Conservation (phyloP, 768 basidiomycete genomes). For the Sarcomyxa edulis region DNA sequence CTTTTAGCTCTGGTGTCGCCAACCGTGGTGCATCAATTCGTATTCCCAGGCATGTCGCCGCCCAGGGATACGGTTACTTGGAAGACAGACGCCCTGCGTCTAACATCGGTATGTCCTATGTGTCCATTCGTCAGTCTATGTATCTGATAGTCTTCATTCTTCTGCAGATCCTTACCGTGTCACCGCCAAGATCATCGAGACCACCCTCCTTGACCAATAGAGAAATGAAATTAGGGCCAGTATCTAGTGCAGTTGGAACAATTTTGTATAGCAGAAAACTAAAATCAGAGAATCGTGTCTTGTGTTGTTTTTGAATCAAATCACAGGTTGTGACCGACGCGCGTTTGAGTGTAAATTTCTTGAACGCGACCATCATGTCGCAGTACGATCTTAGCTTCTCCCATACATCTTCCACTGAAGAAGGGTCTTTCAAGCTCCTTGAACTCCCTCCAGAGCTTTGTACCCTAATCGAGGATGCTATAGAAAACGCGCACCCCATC, state of each 20-base stretch:
- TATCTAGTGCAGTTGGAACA: not conserved
- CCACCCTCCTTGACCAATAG: conserved; percentile 68
- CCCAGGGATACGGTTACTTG: conserved; percentile 91
- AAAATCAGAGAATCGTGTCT: no score
- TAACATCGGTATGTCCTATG: conserved; percentile 73
- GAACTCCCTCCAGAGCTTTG: conserved; percentile 72
- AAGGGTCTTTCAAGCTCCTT: conserved; percentile 59
- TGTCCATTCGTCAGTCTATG: not conserved
- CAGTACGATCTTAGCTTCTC: conserved; percentile 52
- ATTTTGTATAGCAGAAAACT: not conserved
- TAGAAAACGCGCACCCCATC: conserved; percentile 23
- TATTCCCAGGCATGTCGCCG: conserved; percentile 89
- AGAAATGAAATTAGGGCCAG: no score
- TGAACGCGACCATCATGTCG: no score
- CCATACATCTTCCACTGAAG: conserved; percentile 36
- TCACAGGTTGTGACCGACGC: no score
- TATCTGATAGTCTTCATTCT: conserved; percentile 6
- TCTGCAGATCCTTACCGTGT: conserved; percentile 93
- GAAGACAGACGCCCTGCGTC: conserved; percentile 97
- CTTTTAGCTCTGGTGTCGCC: conserved; percentile 93
- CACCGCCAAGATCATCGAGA: conserved; percentile 84
- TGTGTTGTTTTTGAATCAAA: no score
- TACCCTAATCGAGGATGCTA: conserved; percentile 51
- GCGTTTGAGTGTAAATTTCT: no score
- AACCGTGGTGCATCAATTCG: conserved; percentile 97